Conservation (phyloP, 257 asterid species). For the Rehmannia glutinosa region DNA sequence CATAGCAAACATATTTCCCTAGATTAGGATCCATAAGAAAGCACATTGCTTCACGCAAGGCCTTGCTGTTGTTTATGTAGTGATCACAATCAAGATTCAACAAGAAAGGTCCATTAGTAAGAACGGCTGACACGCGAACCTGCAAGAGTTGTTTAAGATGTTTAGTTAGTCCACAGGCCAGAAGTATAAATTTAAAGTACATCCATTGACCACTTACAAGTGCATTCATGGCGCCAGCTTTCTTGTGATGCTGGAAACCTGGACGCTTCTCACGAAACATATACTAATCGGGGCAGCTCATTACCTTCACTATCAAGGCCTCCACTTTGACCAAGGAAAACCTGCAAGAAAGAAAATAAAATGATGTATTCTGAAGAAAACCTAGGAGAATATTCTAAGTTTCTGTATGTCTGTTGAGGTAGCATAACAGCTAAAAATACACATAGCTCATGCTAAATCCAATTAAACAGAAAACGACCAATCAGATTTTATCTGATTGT, state of each 20-base stretch:
- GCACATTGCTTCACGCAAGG: slow-evolving; percentile 94
- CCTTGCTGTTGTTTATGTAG: too few species aligned
- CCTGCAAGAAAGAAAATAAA: slow-evolving; percentile 42
- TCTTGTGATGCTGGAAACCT: slow-evolving; percentile 93
- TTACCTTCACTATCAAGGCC: slow-evolving; percentile 93
- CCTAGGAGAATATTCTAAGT: not conserved
- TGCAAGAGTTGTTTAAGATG: slow-evolving; percentile 24
- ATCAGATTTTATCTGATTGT: too few species aligned
- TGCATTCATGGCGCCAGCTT: slow-evolving; percentile 98
- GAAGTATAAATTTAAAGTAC: not conserved
- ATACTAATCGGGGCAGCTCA: slow-evolving; percentile 85
- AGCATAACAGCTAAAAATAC: too few species aligned
- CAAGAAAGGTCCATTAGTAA: slow-evolving; percentile 93
- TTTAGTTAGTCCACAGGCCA: slow-evolving; percentile 14
- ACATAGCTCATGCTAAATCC: too few species aligned
- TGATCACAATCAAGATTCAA: slow-evolving; percentile 98
- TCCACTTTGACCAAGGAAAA: slow-evolving; percentile 94
- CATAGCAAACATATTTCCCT: slow-evolving; percentile 93
- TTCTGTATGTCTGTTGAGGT: not conserved
- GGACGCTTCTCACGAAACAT: slow-evolving; percentile 98
- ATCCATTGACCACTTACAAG: slow-evolving; percentile 53
- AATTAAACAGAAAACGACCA: too few species aligned
- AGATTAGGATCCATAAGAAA: slow-evolving; percentile 94
- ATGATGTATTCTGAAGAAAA: slow-evolving; percentile 6
- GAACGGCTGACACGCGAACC: slow-evolving; percentile 98